Conservation (phyloP, 2,329 filamentous ascomycete species). For the Fusarium sp. region DNA sequence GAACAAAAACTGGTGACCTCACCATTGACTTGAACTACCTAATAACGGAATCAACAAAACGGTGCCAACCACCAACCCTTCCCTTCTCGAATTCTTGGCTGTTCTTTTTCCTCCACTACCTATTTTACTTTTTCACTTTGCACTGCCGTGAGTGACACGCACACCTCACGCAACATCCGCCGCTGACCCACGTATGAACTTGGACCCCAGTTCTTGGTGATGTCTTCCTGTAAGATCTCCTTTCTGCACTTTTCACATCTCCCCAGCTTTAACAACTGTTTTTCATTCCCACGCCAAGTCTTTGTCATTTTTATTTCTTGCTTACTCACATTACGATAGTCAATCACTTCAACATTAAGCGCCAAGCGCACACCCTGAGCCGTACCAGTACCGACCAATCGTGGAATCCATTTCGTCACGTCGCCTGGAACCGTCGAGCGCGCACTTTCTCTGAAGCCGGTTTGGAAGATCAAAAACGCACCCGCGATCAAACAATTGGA, state of each 20-base stretch:
- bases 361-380: conserved; percentile 58
- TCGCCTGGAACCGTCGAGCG: conserved; percentile 51
- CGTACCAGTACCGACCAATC: conserved; percentile 54
- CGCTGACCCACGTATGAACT: conserved; percentile 19
- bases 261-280: neutral
- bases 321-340: conserved; percentile 49
- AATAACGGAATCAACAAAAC: conserved; percentile 28
- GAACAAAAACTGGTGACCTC: conserved; percentile 26
- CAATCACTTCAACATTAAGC: conserved; percentile 61
- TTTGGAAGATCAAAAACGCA: conserved; percentile 50
- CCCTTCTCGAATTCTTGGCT: conserved; percentile 32
- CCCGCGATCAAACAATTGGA: conserved; percentile 40
- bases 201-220: conserved; percentile 39
- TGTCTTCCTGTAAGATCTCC: conserved; percentile 41
- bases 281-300: neutral
- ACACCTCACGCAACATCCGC: conserved; percentile 5
- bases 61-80: conserved; percentile 16
- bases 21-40: conserved; percentile 8
- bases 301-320: neutral
- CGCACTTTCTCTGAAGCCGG: conserved; percentile 48
- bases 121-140: conserved; percentile 12
- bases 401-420: conserved; percentile 61
- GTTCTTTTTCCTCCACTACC: neutral
- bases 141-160: conserved; percentile 23
- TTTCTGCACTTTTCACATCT: conserved; percentile 20